Evolutionary conservation across 2,329 filamentous ascomycete genomes (phyloP).

Genomic region (Paracamarosporium sp.): DNA sequence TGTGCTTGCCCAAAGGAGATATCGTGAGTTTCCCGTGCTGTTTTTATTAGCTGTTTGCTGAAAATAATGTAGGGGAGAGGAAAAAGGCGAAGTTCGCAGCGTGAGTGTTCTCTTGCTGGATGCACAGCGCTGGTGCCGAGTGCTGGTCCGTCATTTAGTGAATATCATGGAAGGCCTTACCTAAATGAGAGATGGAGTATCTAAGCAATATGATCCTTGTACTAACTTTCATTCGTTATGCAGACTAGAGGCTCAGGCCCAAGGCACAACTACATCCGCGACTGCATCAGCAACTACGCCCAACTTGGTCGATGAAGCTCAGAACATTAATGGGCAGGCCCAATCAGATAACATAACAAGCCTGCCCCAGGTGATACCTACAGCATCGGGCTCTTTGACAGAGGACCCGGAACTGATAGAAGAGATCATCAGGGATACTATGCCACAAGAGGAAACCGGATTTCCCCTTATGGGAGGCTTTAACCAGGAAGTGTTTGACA

Average conservation of each 20-base stretch:
- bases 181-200: neutral
- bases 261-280: neutral
- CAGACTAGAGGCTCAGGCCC: slow-evolving; percentile 30
- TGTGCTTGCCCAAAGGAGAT: slow-evolving; percentile 39
- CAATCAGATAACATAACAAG: neutral
- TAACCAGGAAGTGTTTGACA: slow-evolving; percentile 19
- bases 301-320: neutral
- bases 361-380: neutral
- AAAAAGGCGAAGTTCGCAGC: slow-evolving; percentile 31
- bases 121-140: neutral
- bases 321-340: neutral
- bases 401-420: slow-evolving; percentile 10
- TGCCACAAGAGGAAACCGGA: neutral
- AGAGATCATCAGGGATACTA: slow-evolving; percentile 11
- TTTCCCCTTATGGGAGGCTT: slow-evolving; percentile 17
- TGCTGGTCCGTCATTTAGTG: neutral
- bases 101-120: neutral
- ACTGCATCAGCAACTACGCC: neutral
- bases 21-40: slow-evolving; percentile 23
- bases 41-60: neutral
- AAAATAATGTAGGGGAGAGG: slow-evolving; percentile 27
- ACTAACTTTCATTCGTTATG: neutral
- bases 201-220: neutral
- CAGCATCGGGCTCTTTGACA: neutral
- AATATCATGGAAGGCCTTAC: neutral